Evolutionary conservation across 2,329 filamentous ascomycete species (phyloP), one percentile per base, ranked within the genome.

Genomic region (Monilinia aucupariae): DNA sequence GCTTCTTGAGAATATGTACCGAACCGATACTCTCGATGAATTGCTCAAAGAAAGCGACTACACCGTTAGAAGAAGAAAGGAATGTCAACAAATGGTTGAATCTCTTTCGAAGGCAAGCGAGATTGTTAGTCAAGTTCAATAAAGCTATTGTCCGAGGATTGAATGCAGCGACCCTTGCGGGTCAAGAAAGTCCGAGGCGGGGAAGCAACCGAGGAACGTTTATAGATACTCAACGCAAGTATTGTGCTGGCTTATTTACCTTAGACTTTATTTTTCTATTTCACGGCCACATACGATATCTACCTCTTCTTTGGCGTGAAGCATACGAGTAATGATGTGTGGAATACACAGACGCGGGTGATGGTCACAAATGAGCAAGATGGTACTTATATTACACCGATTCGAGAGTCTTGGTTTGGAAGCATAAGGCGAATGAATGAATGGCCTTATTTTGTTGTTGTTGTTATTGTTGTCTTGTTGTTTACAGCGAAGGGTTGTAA

Each of bases 41-140:
- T 81, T 99, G 68, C 87, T 99, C 68, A 97, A 96, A 83, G 94
- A 99, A 79, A 96, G 91, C 75, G 94, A 99, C 77, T 97, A 96
- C 82, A 99, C 94, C 4, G 83, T 96, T 72, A 86, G 93, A 72
- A 84, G 94, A 76, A 85, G 94, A 76, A 99, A 99, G 82, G 94
- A 99, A 78, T 99, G 94, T 78, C 92, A 96, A 78, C 92, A 97
- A 78, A 99, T 99, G 94, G 94, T 99, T 59, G 94, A 99, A 78
- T 96, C 90, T 62, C 81, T 99, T 73, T 79, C 83, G 70, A 89
- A 90, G 77, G 94, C 94, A 63, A 94, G 87, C 77, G 94, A 99
- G 81, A 97, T 99, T 78, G 94, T 99, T 75, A 92, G 91, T 78
- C 85, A 88, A 75, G 85, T 88, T 41, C 73, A 74, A 70, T 75